Base-by-base conservation (phyloP, 2,329 filamentous ascomycete genomes). In the Celoporthe dispersa region DNA sequence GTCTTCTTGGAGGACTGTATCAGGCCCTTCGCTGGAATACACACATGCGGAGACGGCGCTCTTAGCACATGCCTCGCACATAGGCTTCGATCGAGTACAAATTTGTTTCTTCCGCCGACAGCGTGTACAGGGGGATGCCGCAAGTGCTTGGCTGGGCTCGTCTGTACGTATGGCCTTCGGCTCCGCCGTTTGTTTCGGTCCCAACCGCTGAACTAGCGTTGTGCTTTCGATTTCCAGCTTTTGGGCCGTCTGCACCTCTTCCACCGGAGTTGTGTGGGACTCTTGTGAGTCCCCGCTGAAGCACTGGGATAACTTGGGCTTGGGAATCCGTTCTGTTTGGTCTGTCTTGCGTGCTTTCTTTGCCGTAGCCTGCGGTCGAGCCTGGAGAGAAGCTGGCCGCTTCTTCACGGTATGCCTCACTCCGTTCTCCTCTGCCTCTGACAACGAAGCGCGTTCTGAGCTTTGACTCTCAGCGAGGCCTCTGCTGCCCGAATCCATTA, bases 91-190 rank as follows among this genome's bases (percentile, higher is more conserved):
- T 14, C 62, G 25, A 37, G 55, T 37, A 22, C 69, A 71, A 22
- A 16, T 55, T 4, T 51, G 28, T 5, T 63, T 66, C 39, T 63
- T 71, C 6, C n/a, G 64, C 3, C 69, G 48, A 37, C 69, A 71
- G 11, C 57, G 16, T n/a, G 44, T 69, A 37, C 69, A 71, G 51
- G 61, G 1, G 14, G 33, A 33, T 11, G n/a, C 11, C 12, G 60
- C 66, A 22, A 44, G 6, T 28, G 7, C 41, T 28, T 28, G n/a
- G n/a, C 37, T 8, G 12, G 6, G 2, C 8, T 48, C 2, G 16
- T 37, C 65, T 14, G 33, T 28, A n/a, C 16, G 12, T 25, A 28
- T 57, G 28, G 53, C 9, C 14, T 7, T 31, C 2, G 1, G 5
- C 5, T 5, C 1, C 8, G 2, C 11, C 14, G 2, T 25, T 12